phyloP scores from a whole-genome alignment of 164 flowering plant species.

The Santalum album region DNA sequence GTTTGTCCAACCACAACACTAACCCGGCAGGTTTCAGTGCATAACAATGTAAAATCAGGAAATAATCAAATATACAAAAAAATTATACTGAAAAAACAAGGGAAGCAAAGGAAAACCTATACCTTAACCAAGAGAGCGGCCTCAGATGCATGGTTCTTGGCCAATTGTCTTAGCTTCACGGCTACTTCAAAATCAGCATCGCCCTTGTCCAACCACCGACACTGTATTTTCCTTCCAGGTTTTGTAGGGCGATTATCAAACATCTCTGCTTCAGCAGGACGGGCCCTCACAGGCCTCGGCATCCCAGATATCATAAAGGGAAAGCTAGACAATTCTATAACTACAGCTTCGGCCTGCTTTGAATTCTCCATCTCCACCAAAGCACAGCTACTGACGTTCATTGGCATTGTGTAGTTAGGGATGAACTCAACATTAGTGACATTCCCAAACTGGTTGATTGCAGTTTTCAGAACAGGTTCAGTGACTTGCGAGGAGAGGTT shows the following conservation, averaged over 20 bases:
- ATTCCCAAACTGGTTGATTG: slow-evolving; percentile 65
- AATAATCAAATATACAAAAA: neutral
- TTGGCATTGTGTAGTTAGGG: slow-evolving; percentile 42
- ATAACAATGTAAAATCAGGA: too few species aligned
- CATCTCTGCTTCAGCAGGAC: slow-evolving; percentile 47
- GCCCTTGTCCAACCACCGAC: slow-evolving; percentile 49
- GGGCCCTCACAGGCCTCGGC: slow-evolving; percentile 81
- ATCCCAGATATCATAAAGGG: slow-evolving; percentile 82
- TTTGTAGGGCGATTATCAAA: slow-evolving; percentile 55
- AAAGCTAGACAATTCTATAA: slow-evolving; percentile 12
- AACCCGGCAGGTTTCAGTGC: too few species aligned
- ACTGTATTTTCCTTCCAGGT: slow-evolving; percentile 39
- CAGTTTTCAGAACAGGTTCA: slow-evolving; percentile 41
- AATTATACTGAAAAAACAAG: neutral
- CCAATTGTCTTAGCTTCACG: slow-evolving; percentile 32
- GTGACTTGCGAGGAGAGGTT: slow-evolving; percentile 55
- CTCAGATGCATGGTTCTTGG: slow-evolving; percentile 42
- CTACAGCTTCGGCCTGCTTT: slow-evolving; percentile 30
- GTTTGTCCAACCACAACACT: too few species aligned
- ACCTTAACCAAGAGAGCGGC: slow-evolving; percentile 45
- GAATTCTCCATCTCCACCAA: slow-evolving; percentile 60
- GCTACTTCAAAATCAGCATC: slow-evolving; percentile 64
- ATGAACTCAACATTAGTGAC: slow-evolving; percentile 47
- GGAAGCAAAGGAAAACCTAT: neutral
- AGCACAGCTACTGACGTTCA: slow-evolving; percentile 32